These are phyloP conservation scores for Rhizopus stolonifer DNA, from an alignment of 371 early-diverging fungal species.

Conservation along the genomic window DNA sequence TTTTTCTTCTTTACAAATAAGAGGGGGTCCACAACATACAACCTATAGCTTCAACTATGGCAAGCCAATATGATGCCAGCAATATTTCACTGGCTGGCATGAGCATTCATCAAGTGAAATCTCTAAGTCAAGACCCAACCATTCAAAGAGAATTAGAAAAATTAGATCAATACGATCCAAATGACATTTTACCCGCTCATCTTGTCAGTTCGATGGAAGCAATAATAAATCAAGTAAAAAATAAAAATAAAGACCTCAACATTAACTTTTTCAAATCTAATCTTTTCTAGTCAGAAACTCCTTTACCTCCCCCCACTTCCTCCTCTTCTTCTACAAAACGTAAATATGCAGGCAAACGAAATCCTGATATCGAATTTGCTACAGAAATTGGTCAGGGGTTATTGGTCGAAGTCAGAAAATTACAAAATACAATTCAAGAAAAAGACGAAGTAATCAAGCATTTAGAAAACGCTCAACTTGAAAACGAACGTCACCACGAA, in stretches of 20 bases:
- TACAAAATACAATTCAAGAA: conserved; percentile 51
- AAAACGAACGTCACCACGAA: conserved; percentile 60
- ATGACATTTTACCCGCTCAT: conserved; percentile 15
- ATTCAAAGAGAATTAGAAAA: conserved; percentile 10
- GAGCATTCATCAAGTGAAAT: conserved; percentile 23
- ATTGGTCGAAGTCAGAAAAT: conserved; percentile 48
- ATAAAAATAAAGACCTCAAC: conserved; percentile 5
- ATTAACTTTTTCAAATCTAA: background rate
- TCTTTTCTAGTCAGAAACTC: background rate
- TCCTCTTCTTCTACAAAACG: conserved; percentile 34
- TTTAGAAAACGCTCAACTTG: conserved; percentile 59
- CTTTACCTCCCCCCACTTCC: conserved; percentile 23
- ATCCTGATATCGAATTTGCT: conserved; percentile 56
- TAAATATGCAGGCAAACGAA: conserved; percentile 34
- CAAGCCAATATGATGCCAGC: conserved; percentile 11
- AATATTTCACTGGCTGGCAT: conserved; percentile 24
- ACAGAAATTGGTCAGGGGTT: conserved; percentile 56
- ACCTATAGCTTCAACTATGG: conserved; percentile 3
- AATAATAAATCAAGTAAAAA: conserved; percentile 21
- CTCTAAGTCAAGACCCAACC: conserved; percentile 19
- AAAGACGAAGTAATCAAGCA: conserved; percentile 65
- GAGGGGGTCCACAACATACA: background rate
- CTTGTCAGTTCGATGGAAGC: conserved; percentile 17
- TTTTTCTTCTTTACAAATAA: background rate
- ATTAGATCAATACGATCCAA: conserved; percentile 13